Base-by-base conservation (phyloP, 208 protist genomes). In the Acanthamoeba healyi region DNA sequence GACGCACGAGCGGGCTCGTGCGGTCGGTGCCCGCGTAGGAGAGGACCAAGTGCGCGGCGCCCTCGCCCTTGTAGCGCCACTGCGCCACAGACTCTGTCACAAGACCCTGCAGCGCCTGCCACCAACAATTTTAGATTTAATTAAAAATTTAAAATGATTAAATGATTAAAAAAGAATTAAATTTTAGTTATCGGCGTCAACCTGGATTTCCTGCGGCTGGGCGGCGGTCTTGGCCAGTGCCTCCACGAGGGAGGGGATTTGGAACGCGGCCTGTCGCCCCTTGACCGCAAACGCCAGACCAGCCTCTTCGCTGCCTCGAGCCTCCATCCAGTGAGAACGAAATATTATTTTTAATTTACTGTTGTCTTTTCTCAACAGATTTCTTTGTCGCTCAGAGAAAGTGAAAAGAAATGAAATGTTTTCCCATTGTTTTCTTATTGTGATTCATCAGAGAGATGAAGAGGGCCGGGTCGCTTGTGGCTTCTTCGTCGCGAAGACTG, bases 21-120 rank as follows among this genome's bases (percentile, higher is more conserved):
- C 12, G 14, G 24, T 32, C 40, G 49, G 6, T 0, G n/a, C 22
- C 86, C 1, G 19, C 38, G 63, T 58, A 92, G 38, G 49, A 44
- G 42, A 92, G 86, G n/a, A 92, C 86, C 24, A 77, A 26, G 38
- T 92, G 86, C 9, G 86, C 86, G 36, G 86, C 86, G 38, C 86
- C 86, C 74, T 92, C 86, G 24, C 86, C 86, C 38, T 92, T 92
- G 86, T 92, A 92, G 19, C 42, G 49, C 86, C 86, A 92, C 56
- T 77, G 38, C 0, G 12, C 58, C 12, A 74, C 56, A 7, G 56
- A 74, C 34, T 40, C 15, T 2, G 56, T 63, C 6, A 61, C 86
- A 2, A 44, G 26, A 2, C 0, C 36, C 46, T 92, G 86, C 34
- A 92, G 36, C 63, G 49, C 86, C 86, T 92, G 34, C 22, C 5